Conservation (phyloP, 2,329 filamentous ascomycete genomes). For the Capronia epimyces region DNA sequence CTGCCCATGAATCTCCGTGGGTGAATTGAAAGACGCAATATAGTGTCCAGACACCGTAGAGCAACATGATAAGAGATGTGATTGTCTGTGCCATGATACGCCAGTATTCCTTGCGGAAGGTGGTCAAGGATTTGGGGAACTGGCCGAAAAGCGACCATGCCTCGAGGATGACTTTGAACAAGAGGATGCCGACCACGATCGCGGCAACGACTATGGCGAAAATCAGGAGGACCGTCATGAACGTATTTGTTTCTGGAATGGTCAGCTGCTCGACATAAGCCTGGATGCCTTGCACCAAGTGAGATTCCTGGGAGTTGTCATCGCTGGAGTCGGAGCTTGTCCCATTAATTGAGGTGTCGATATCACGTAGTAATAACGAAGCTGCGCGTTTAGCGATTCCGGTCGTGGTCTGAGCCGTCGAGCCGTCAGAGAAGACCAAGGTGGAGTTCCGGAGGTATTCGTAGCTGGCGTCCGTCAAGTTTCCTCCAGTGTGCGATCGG, state of each 20-base stretch:
- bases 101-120: conserved; percentile 97
- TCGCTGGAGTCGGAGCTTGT: conserved; percentile 28
- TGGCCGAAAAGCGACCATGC: conserved; percentile 82
- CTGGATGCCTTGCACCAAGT: conserved; percentile 67
- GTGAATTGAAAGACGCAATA: conserved; percentile 97
- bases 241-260: conserved; percentile 83
- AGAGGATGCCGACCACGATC: conserved; percentile 77
- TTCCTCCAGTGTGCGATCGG: conserved; percentile 72
- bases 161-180: conserved; percentile 88
- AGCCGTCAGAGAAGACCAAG: conserved; percentile 62
- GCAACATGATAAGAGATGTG: conserved; percentile 79
- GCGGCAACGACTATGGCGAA: conserved; percentile 80
- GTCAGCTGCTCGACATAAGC: conserved; percentile 76
- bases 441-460: conserved; percentile 69
- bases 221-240: conserved; percentile 88
- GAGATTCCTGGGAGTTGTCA: conserved; percentile 44
- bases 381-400: conserved; percentile 53
- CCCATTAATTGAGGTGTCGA: conserved; percentile 34
- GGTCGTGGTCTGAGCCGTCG: conserved; percentile 42
- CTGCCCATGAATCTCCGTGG: conserved; percentile 88
- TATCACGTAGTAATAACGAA: conserved; percentile 51
- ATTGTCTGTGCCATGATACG: conserved; percentile 81
- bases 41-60: conserved; percentile 92
- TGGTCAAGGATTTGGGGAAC: conserved; percentile 71
- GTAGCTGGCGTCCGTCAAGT: conserved; percentile 75